Conservation (phyloP, 2,329 filamentous ascomycete genomes). For the Fusarium praegraminearum region DNA sequence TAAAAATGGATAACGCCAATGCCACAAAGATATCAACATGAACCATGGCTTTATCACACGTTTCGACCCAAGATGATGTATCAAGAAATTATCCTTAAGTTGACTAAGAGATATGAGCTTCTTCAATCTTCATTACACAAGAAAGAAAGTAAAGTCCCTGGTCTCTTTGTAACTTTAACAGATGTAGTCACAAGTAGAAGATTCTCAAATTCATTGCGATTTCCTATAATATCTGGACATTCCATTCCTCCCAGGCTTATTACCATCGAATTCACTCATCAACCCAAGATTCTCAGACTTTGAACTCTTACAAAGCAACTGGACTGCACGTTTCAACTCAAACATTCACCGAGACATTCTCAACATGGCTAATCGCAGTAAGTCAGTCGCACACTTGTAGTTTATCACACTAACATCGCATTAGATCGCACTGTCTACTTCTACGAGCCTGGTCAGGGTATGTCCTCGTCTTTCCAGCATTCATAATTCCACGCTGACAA, state of each 20-base stretch:
- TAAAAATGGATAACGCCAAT: not conserved
- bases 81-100: accelerated
- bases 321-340: not conserved
- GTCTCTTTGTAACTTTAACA: not conserved
- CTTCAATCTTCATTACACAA: too few species aligned
- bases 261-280: not conserved
- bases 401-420: not conserved
- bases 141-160: not conserved
- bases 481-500: not conserved
- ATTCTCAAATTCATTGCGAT: accelerated
- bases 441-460: not conserved
- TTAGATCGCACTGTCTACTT: not conserved
- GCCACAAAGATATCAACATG: not conserved
- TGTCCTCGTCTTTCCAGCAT: accelerated
- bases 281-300: accelerated
- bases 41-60: not conserved
- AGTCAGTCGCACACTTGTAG: not conserved
- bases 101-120: accelerated
- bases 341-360: not conserved
- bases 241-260: not conserved
- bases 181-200: not conserved
- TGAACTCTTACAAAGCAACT: not conserved
- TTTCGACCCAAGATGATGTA: accelerated
- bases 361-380: not conserved
- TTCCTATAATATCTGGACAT: not conserved